Evolutionary conservation across 2,329 filamentous ascomycete species (phyloP), one percentile per base, ranked within the genome.

Genomic region (Paraphoma sp.): DNA sequence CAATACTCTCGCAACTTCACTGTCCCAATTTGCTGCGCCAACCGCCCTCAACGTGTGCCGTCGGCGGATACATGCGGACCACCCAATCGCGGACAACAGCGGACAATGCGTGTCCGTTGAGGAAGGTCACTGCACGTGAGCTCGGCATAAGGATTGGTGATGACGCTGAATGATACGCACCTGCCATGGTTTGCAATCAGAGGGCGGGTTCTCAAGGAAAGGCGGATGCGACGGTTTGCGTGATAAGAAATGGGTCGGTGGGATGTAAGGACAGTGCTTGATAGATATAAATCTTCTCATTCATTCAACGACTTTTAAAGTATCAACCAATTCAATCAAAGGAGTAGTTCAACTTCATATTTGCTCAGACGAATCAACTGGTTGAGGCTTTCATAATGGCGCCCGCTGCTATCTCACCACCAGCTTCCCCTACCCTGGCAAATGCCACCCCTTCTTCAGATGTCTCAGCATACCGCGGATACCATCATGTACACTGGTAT

Each of bases 401-500:
- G 10, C 73, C 72, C 14, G 59, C 69, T 54, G 71, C 73, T 45
- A 73, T 75, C 48, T 75, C 78, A 52, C 76, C 78, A 53, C 81
- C 82, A 59, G 75, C 80, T 64, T 76, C 74, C n/a, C 72, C 74
- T 11, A 59, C 56, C 11, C 62, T 61, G 8, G 57, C 64, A 23
- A 57, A 62, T 42, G 52, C 67, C 23, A 63, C 60, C 14, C 57
- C 62, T n/a, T 62, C 68, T 14, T 64, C 64, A 33, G 70, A 74
- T 71, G 48, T 82, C 67, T 67, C 80, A 68, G 59, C 78, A 73
- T 93, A 96, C 81, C 86, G 87, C 59, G 93, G 92, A 72, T 97
- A 97, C 76, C 92, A 97, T 79, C 91, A 97, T 78, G 86, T 97
- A 54, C 93, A 92, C 66, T 97, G 93, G 93, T 97, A 92, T 82